Base-by-base conservation (phyloP, 345 rosid genomes). In the Lagerstroemia speciosa region DNA sequence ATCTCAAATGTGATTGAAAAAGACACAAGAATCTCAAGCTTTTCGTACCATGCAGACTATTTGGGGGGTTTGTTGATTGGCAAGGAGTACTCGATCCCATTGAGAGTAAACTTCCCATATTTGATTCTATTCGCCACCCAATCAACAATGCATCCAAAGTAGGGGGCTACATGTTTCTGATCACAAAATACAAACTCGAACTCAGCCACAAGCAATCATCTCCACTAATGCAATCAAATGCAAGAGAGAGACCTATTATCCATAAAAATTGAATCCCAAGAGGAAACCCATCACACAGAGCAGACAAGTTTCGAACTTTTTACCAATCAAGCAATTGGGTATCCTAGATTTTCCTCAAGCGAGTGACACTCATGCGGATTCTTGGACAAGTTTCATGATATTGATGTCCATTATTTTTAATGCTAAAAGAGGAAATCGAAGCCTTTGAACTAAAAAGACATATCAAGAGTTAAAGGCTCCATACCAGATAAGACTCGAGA, bases 91-190 rank as follows among this genome's bases (percentile, higher is more conserved):
- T 86, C 79, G 15, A 80, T 78, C 57, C 97, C 97, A 71, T 91
- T 75, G 0, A 94, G 86, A 63, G 81, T 81, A 66, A 94, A 91
- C 71, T 89, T 94, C 22, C 99, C 99, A 29, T 89, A 83, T 71
- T 78, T 89, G 70, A 93, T 91, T 76, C 95, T 72, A 78, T 93
- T 93, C 2, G 96, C 99, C 8, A 91, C 97, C 66, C 99, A 85
- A 34, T 97, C 97, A 74, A 91, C 97, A 60, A 93, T 91, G 84
- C 89, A 84, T n/a, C 97, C 97, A 43, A 91, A 94, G 78, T 77
- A 94, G 5, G 97, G 95, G 40, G 96, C 85, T 63, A 72, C 78
- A 40, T 95, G 91, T 84, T 86, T 77, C 99, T 94, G 87, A 66
- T 75, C 60, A 66, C 67, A 70, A 36, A 62, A 70, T 68, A 1